Evolutionary conservation across 495 filamentous ascomycete genomes (phyloP).

Genomic region (Lasiosphaeriaceae sp.): DNA sequence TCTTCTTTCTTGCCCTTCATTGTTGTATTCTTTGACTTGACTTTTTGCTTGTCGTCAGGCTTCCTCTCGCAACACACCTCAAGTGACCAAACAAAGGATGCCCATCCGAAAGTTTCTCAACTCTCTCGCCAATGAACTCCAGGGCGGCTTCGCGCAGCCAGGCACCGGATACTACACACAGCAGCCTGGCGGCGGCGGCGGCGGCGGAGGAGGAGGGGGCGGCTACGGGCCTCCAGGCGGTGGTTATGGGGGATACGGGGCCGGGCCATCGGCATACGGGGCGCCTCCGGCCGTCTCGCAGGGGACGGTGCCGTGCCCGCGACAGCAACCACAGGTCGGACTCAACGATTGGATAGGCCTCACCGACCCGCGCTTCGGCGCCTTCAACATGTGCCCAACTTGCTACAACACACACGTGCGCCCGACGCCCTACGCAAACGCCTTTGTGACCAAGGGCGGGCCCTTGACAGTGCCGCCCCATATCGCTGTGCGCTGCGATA

Average conservation of each 20-base stretch:
- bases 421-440: slow-evolving; percentile 6
- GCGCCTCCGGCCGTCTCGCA: not conserved
- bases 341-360: slow-evolving; percentile 11
- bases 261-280: not conserved
- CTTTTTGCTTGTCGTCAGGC: too few species aligned
- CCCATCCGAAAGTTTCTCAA: slow-evolving; percentile 19
- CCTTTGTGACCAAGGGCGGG: slow-evolving; percentile 10
- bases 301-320: slow-evolving; percentile 2
- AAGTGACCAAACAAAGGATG: too few species aligned
- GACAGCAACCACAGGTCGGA: slow-evolving; percentile 8
- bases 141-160: not conserved
- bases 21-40: too few species aligned
- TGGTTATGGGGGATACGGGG: not conserved
- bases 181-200: not conserved
- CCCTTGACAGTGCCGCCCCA: not conserved
- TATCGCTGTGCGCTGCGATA: slow-evolving; percentile 8
- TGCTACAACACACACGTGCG: slow-evolving; percentile 9
- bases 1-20: too few species aligned
- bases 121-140: not conserved
- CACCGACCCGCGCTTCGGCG: not conserved
- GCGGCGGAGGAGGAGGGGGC: not conserved
- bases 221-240: not conserved
- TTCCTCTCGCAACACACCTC: too few species aligned
- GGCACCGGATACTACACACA: not conserved
- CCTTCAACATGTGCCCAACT: slow-evolving; percentile 10